A percentile compares a stretch with the other conserved stretches of the same genome.
Conservation (phyloP, 441 rosid species). For the Capsella rubella region DNA sequence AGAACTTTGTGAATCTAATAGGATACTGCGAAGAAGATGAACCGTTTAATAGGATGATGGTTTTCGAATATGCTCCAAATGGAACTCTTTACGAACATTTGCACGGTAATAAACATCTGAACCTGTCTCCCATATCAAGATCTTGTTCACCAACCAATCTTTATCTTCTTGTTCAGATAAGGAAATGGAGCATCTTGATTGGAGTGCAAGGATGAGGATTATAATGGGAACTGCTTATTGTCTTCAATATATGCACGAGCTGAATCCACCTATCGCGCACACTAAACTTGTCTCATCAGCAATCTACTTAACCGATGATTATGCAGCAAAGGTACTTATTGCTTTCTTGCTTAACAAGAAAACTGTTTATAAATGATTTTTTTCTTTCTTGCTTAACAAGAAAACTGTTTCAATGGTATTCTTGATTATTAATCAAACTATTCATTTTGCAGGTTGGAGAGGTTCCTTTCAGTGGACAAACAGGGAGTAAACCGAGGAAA, state of each 20-base stretch:
- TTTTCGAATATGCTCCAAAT: conserved; percentile 95
- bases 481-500: conserved; percentile 42
- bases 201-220: conserved; percentile 89
- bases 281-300: conserved; percentile 84
- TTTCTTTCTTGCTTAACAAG: conserved; percentile 11
- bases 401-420: neutral
- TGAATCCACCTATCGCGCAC: conserved; percentile 85
- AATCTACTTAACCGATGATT: conserved; percentile 94
- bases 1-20: conserved; percentile 78
- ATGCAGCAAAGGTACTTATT: conserved; percentile 80
- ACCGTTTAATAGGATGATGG: conserved; percentile 93
- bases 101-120: conserved; percentile 66
- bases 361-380: neutral
- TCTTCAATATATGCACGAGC: conserved; percentile 91
- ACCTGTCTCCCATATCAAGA: neutral
- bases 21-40: conserved; percentile 86
- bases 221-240: conserved; percentile 85
- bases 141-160: conserved; percentile 20
- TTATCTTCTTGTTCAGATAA: conserved; percentile 60
- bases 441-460: conserved; percentile 59
- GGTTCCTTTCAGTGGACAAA: conserved; percentile 40
- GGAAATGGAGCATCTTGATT: conserved; percentile 84
- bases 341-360: conserved; percentile 3
- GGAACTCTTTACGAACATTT: conserved; percentile 95
- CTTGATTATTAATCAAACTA: neutral